These are phyloP conservation scores for Didymella arachidicola DNA, from an alignment of 2,329 filamentous ascomycete species.

Conservation along the genomic window DNA sequence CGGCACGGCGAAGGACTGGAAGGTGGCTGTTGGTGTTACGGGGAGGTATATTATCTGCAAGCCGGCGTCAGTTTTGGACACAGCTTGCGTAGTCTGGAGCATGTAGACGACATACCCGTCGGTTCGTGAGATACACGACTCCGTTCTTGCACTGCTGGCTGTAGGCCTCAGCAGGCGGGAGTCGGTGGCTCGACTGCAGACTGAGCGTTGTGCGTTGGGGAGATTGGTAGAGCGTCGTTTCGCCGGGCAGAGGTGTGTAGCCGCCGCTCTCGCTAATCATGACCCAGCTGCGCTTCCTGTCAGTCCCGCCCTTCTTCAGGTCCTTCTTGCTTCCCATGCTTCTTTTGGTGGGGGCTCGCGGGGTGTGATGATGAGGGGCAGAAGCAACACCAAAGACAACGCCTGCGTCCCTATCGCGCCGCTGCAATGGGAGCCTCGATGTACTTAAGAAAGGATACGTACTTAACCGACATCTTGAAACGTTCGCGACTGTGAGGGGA, in stretches of 20 bases:
- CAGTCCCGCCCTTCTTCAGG: slow-evolving; percentile 42
- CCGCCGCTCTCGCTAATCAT: slow-evolving; percentile 78
- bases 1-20: slow-evolving; percentile 89
- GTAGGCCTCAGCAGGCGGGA: slow-evolving; percentile 69
- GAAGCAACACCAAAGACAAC: slow-evolving; percentile 9
- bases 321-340: slow-evolving; percentile 33
- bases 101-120: slow-evolving; percentile 68
- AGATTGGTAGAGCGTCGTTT: slow-evolving; percentile 81
- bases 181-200: slow-evolving; percentile 73
- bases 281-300: slow-evolving; percentile 73
- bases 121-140: slow-evolving; percentile 81
- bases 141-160: slow-evolving; percentile 77
- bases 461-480: slow-evolving; percentile 52
- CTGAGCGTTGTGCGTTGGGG: slow-evolving; percentile 80
- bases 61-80: not conserved
- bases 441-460: slow-evolving; percentile 31
- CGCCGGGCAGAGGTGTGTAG: slow-evolving; percentile 85
- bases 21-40: slow-evolving; percentile 67
- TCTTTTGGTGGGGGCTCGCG: slow-evolving; percentile 16
- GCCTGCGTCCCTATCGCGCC: slow-evolving; percentile 3
- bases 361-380: slow-evolving; percentile 25
- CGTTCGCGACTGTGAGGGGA: slow-evolving; percentile 33
- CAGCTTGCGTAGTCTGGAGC: too few species aligned
- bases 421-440: not conserved
- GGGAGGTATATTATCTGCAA: slow-evolving; percentile 86